Conservation (phyloP, 2,329 filamentous ascomycete species). For the Hysterium pulicare region DNA sequence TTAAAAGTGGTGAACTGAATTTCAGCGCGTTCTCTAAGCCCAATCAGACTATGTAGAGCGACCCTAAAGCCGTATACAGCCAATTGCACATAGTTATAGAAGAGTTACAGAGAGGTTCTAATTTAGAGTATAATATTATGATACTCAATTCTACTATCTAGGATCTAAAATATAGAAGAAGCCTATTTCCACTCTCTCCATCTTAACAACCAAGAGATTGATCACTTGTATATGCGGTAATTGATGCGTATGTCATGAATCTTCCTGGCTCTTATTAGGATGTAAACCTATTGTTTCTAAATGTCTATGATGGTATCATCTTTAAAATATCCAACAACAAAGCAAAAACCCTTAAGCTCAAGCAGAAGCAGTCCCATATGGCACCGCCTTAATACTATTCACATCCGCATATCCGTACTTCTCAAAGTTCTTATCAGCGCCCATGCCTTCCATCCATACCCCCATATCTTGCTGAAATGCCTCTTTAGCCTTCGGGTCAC, state of each 20-base stretch:
- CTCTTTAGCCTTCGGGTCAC: conserved; percentile 46
- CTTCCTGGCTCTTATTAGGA: neutral
- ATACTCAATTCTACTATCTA: neutral
- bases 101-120: too few relatives aligned
- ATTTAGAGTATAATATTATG: neutral
- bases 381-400: neutral
- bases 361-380: neutral
- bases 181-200: neutral
- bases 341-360: neutral
- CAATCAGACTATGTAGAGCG: too few relatives aligned
- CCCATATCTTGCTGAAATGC: conserved; percentile 45
- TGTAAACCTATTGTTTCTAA: neutral
- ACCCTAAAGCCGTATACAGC: too few relatives aligned
- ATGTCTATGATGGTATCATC: neutral
- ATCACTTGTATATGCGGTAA: too few relatives aligned
- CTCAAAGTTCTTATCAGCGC: conserved; percentile 2
- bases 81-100: too few relatives aligned
- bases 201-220: neutral
- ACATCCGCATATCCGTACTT: conserved; percentile 1
- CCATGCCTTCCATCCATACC: neutral
- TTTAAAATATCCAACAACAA: neutral
- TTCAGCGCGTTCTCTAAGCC: too few relatives aligned
- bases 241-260: neutral
- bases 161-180: neutral
- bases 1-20: too few relatives aligned